Conservation (phyloP, 2,329 filamentous ascomycete species). For the Cercospora zeae-maydis region DNA sequence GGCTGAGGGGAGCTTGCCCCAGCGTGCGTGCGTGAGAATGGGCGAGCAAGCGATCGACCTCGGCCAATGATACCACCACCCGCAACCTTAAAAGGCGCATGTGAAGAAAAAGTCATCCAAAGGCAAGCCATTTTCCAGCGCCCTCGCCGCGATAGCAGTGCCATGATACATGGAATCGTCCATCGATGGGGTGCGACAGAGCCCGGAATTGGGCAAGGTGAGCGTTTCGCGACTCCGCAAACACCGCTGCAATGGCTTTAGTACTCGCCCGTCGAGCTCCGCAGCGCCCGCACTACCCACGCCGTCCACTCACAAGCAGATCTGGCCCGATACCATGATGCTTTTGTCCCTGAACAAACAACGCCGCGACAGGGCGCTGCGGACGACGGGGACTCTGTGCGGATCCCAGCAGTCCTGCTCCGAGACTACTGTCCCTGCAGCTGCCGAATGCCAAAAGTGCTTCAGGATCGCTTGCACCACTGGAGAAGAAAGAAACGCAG, state of each 20-base stretch:
- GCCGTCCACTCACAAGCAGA: conserved; percentile 11
- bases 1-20: conserved; percentile 13
- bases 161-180: neutral
- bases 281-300: conserved; percentile 18
- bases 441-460: neutral
- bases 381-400: neutral
- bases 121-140: conserved; percentile 2
- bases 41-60: conserved; percentile 14
- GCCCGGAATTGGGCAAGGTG: neutral
- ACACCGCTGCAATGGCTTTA: conserved; percentile 11
- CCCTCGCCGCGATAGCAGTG: conserved; percentile 2
- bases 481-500: neutral
- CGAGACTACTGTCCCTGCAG: neutral
- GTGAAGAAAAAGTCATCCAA: conserved; percentile 8
- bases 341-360: neutral
- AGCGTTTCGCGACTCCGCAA: conserved; percentile 6
- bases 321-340: conserved; percentile 15
- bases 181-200: conserved; percentile 9
- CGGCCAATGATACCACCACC: conserved; percentile 12
- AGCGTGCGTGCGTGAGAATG: conserved; percentile 3
- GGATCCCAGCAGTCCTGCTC: neutral
- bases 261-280: conserved; percentile 12
- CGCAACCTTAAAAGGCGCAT: conserved; percentile 16
- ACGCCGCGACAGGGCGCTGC: neutral
- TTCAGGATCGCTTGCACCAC: neutral